Evolutionary conservation across 2,329 filamentous ascomycete genomes (phyloP).

Genomic region (Neofusicoccum parvum): DNA sequence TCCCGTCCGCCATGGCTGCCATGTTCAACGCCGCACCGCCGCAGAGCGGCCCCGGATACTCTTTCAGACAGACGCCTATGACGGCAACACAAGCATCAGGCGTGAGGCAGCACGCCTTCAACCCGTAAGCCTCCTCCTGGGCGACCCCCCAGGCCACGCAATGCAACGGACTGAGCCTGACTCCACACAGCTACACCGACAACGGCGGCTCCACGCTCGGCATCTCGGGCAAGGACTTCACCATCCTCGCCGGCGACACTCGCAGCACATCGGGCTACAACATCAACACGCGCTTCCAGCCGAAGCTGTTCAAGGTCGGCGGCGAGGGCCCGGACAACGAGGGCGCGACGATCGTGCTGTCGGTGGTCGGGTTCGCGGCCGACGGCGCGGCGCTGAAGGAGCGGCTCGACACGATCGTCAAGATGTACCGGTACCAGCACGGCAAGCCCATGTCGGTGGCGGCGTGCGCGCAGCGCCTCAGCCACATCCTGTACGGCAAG

Average conservation of each 20-base stretch:
- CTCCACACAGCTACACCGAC: constrained; percentile 77
- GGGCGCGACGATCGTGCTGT: constrained; percentile 83
- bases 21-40: constrained; percentile 54
- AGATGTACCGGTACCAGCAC: constrained; percentile 98
- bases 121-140: constrained; percentile 67
- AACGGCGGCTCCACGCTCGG: constrained; percentile 96
- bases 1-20: constrained; percentile 52
- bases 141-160: background rate
- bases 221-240: constrained; percentile 91
- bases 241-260: constrained; percentile 96
- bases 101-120: constrained; percentile 77
- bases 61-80: constrained; percentile 58
- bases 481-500: constrained; percentile 94
- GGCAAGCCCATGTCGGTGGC: constrained; percentile 94
- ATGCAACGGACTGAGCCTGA: constrained; percentile 1
- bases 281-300: constrained; percentile 95
- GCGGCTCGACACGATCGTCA: constrained; percentile 89
- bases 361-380: constrained; percentile 93
- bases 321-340: constrained; percentile 74
- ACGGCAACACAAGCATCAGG: constrained; percentile 43
- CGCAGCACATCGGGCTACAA: constrained; percentile 91
- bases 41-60: constrained; percentile 60
- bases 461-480: constrained; percentile 91
- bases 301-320: constrained; percentile 97
- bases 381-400: constrained; percentile 94